phyloP scores from a whole-genome alignment of 2,329 filamentous ascomycete species.

The Sodiomyces alkalinus region DNA sequence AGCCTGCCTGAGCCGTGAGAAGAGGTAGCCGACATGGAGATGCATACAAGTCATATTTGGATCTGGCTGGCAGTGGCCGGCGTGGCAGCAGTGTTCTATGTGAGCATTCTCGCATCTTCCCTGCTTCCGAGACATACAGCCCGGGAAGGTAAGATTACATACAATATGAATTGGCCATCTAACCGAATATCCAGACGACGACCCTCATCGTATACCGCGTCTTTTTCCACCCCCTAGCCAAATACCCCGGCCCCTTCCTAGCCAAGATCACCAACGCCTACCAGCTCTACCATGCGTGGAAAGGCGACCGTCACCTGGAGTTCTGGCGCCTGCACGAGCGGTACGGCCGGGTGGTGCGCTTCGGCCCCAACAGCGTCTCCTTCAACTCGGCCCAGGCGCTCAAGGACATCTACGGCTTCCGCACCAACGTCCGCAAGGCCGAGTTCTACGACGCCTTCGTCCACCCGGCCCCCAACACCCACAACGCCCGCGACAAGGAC shows the following conservation, averaged over 20 bases:
- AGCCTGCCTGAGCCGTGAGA: neutral
- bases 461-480: conserved; percentile 56
- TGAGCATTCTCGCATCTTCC: too few species aligned
- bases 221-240: conserved; percentile 48
- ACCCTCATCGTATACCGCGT: conserved; percentile 38
- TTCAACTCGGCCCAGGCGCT: conserved; percentile 60
- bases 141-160: conserved; percentile 1
- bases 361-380: conserved; percentile 61
- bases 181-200: conserved; percentile 15
- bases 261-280: conserved; percentile 49
- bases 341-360: conserved; percentile 60
- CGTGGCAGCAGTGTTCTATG: conserved; percentile 22
- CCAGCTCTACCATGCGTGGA: conserved; percentile 59
- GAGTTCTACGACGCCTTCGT: conserved; percentile 62
- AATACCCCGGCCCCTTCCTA: conserved; percentile 48
- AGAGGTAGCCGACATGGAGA: neutral
- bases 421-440: conserved; percentile 48
- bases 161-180: conserved; percentile 1
- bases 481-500: conserved; percentile 54
- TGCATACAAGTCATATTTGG: conserved; percentile 22
- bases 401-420: conserved; percentile 51
- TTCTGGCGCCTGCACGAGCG: conserved; percentile 55
- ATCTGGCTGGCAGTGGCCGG: conserved; percentile 23
- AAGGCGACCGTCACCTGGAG: conserved; percentile 59
- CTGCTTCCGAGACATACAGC: too few species aligned